Percentiles rank a stretch among this genome's conserved stretches.
Evolutionary conservation across 352 stramenopile genomes (phyloP).

Genomic region (Globisporangium parvum): DNA sequence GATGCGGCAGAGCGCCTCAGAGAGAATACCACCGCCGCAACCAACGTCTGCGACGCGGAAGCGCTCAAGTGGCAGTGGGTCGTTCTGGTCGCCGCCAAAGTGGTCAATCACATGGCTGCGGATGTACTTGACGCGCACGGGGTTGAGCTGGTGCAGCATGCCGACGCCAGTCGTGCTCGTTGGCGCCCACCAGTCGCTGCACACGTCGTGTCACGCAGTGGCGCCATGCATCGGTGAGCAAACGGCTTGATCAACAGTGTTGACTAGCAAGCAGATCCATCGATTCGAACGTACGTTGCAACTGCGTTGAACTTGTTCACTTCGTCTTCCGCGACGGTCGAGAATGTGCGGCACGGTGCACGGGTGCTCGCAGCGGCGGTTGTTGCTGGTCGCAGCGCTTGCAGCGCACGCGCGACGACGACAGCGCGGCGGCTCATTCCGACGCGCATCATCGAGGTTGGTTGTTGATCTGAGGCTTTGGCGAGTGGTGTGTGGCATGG

Average conservation of each 20-base stretch:
- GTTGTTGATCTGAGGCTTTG: too few species aligned
- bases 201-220: neutral
- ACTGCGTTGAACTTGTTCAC: conserved; percentile 79
- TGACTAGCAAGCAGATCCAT: neutral
- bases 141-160: conserved; percentile 76
- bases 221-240: neutral
- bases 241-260: neutral
- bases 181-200: conserved; percentile 79
- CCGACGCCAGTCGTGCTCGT: conserved; percentile 70
- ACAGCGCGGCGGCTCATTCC: neutral
- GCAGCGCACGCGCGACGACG: neutral
- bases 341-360: conserved; percentile 18
- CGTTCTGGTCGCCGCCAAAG: conserved; percentile 43
- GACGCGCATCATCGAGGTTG: too few species aligned
- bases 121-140: conserved; percentile 83
- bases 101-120: conserved; percentile 60
- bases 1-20: conserved; percentile 71
- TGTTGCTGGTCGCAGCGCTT: neutral
- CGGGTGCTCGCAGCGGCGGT: neutral
- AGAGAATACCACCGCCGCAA: conserved; percentile 81
- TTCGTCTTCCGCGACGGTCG: conserved; percentile 68
- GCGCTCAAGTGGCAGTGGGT: conserved; percentile 41
- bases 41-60: conserved; percentile 69
- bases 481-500: too few species aligned
- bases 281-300: conserved; percentile 40